phyloP scores from a whole-genome alignment of 805 yeast species.

The Starmerella riodocensis region DNA sequence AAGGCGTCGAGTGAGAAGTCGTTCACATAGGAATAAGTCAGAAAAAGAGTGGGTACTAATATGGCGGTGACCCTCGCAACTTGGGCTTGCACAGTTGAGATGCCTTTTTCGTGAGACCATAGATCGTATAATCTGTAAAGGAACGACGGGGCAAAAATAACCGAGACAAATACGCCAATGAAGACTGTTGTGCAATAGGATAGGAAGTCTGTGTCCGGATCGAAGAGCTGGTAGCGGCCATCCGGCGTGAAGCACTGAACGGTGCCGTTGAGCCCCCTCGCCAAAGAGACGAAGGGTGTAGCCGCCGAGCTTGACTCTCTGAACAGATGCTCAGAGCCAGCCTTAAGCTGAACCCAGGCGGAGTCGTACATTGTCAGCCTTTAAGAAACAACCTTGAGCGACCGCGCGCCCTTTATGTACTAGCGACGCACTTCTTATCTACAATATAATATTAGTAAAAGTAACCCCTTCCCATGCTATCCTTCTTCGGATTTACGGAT shows the following conservation, averaged over 20 bases:
- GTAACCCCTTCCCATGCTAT: no score
- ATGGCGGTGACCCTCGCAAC: slow-evolving; percentile 14
- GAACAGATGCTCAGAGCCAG: neutral
- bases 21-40: slow-evolving; percentile 5
- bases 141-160: slow-evolving; percentile 11
- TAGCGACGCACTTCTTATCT: no score
- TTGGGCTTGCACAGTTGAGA: slow-evolving; percentile 15
- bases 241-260: slow-evolving; percentile 4
- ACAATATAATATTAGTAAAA: no score
- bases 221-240: slow-evolving; percentile 13
- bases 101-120: slow-evolving; percentile 13
- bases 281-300: slow-evolving; percentile 2
- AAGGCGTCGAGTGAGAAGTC: slow-evolving; percentile 6
- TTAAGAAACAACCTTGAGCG: no score
- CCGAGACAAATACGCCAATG: slow-evolving; percentile 12
- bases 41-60: slow-evolving; percentile 9
- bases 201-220: slow-evolving; percentile 19
- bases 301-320: neutral
- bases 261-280: slow-evolving; percentile 8
- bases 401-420: no score
- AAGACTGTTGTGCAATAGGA: slow-evolving; percentile 17
- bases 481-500: no score
- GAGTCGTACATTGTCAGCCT: slow-evolving; percentile 1
- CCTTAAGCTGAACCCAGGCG: neutral
- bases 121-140: slow-evolving; percentile 10